A percentile compares a stretch with the other conserved stretches of the same genome.
phyloP scores from a whole-genome alignment of 768 basidiomycete species.

The Lactarius sanguifluus region DNA sequence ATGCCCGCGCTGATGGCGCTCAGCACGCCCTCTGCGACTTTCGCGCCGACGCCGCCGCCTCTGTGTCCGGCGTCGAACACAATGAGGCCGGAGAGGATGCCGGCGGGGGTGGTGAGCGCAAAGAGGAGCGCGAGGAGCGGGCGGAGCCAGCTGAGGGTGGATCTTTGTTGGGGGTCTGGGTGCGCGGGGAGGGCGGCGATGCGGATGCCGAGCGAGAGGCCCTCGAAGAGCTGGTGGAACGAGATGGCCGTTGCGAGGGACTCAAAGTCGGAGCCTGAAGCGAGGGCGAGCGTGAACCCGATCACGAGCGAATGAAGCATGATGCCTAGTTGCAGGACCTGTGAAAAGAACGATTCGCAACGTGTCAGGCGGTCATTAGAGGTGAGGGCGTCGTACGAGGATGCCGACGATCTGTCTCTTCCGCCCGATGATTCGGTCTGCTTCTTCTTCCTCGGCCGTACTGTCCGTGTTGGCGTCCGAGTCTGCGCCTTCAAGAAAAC shows the following conservation, averaged over 20 bases:
- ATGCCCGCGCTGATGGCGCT: constrained; percentile 80
- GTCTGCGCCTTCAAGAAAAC: constrained; percentile 10
- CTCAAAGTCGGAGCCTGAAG: constrained; percentile 66
- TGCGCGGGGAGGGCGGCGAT: constrained; percentile 65
- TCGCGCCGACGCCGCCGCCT: constrained; percentile 44
- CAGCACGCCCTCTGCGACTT: constrained; percentile 69
- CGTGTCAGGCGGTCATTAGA: neutral
- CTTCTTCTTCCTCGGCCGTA: constrained; percentile 23
- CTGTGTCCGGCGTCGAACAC: constrained; percentile 41
- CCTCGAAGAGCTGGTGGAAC: constrained; percentile 86
- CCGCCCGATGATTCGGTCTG: constrained; percentile 44
- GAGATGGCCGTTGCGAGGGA: constrained; percentile 71
- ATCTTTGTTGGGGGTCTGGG: constrained; percentile 15
- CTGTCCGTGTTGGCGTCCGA: constrained; percentile 15
- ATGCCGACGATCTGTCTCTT: constrained; percentile 72
- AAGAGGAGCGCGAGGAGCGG: constrained; percentile 60
- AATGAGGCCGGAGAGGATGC: constrained; percentile 60
- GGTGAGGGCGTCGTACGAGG: constrained; percentile 46
- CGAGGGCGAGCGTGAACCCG: constrained; percentile 72
- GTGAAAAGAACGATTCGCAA: neutral
- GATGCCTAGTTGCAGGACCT: constrained; percentile 82
- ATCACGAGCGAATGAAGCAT: constrained; percentile 84
- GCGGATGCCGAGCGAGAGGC: constrained; percentile 77
- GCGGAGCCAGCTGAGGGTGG: constrained; percentile 40
- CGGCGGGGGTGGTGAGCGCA: constrained; percentile 70